A percentile compares a stretch with the other conserved stretches of the same genome.
Evolutionary conservation across 73 alveolate genomes (phyloP).

Genomic region (Paramecium biaurelia): DNA sequence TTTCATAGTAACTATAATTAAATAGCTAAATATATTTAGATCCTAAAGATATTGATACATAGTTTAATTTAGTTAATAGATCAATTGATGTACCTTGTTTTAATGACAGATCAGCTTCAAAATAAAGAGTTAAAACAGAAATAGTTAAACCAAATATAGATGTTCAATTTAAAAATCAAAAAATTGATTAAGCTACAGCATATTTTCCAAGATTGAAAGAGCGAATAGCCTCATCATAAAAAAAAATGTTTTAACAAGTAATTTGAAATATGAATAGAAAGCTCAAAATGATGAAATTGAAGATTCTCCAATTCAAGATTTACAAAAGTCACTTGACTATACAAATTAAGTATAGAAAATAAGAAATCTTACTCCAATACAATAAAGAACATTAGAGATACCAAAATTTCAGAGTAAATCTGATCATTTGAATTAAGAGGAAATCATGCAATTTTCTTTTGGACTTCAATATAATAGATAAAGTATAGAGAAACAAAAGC

Average conservation of each 20-base stretch:
- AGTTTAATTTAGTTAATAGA: background rate
- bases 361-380: background rate
- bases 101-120: background rate
- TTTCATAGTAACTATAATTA: background rate
- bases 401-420: background rate
- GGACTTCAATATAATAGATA: background rate
- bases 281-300: background rate
- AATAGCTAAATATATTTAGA: background rate
- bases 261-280: background rate
- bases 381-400: background rate
- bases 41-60: background rate
- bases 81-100: background rate
- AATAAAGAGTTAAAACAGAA: background rate
- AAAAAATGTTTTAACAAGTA: background rate
- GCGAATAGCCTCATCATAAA: background rate
- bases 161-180: background rate
- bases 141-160: background rate
- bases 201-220: background rate
- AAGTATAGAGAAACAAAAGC: background rate
- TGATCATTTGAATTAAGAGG: background rate
- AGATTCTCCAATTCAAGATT: background rate
- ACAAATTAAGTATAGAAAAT: background rate
- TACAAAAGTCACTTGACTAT: background rate
- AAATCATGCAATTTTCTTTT: constrained; percentile 15
- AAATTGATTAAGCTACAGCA: background rate